A percentile compares a stretch with the other conserved stretches of the same genome.
Conservation (phyloP, 768 basidiomycete genomes). For the Melanogaster broomeanus region DNA sequence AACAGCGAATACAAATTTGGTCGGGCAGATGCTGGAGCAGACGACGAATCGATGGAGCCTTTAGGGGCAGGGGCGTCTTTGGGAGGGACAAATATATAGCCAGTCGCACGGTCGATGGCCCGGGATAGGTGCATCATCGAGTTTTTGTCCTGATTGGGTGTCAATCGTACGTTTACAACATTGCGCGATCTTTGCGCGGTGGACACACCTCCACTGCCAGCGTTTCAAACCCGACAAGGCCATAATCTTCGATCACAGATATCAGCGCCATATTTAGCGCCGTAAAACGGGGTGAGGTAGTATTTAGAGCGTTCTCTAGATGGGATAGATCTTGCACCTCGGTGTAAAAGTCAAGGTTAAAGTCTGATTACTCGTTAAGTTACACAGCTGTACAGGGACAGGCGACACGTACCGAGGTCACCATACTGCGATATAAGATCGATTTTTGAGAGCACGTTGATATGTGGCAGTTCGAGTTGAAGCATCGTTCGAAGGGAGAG, state of each 20-base stretch:
- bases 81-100: constrained; percentile 83
- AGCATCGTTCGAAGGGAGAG: constrained; percentile 95
- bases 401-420: constrained; percentile 69
- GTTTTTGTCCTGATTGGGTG: constrained; percentile 70
- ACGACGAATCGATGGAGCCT: constrained; percentile 30
- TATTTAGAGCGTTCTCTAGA: constrained; percentile 72
- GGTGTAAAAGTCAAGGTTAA: constrained; percentile 97
- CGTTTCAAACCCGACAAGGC: constrained; percentile 94
- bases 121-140: constrained; percentile 91
- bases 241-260: constrained; percentile 91
- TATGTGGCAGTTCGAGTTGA: constrained; percentile 96
- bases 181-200: neutral
- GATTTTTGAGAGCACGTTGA: constrained; percentile 96
- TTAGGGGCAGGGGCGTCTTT: constrained; percentile 32
- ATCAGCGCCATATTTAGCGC: constrained; percentile 89
- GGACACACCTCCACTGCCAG: constrained; percentile 85
- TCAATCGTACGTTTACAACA: neutral
- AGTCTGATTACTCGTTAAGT: constrained; percentile 54
- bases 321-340: constrained; percentile 96
- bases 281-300: constrained; percentile 66
- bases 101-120: constrained; percentile 87
- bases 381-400: neutral
- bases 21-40: constrained; percentile 41
- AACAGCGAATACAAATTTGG: constrained; percentile 73
- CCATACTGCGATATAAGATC: constrained; percentile 91